These are phyloP conservation scores for Trypanosoma grayi DNA, from an alignment of 208 protist genomes.

Conservation along the genomic window DNA sequence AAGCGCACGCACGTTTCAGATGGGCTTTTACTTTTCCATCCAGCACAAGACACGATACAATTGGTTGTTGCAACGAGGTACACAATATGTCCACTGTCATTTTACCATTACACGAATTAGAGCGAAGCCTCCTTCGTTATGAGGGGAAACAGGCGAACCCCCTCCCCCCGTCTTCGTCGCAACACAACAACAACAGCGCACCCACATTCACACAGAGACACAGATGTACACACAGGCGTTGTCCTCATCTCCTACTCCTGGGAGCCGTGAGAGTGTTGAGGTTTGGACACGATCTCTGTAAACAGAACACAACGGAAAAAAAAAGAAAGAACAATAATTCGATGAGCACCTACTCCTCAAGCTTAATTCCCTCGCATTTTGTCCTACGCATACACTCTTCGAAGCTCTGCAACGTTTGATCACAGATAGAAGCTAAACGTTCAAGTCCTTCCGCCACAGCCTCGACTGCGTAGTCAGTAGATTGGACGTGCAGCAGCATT, in stretches of 20 bases:
- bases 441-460: constrained; percentile 76
- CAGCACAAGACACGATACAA: too few species aligned
- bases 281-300: too few species aligned
- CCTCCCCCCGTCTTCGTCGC: background rate
- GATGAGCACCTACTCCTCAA: constrained; percentile 1
- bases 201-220: too few species aligned
- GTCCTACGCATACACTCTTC: constrained; percentile 54
- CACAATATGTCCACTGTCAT: background rate
- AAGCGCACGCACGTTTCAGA: background rate
- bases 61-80: too few species aligned
- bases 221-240: too few species aligned
- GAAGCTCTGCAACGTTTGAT: constrained; percentile 73
- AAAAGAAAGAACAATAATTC: constrained; percentile 8
- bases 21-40: too few species aligned
- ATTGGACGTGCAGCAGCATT: constrained; percentile 91
- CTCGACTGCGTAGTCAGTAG: constrained; percentile 87
- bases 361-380: constrained; percentile 4
- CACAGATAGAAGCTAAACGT: constrained; percentile 76
- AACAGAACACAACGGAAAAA: constrained; percentile 12
- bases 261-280: too few species aligned
- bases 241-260: too few species aligned
- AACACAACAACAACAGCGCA: too few species aligned
- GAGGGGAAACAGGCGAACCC: background rate
- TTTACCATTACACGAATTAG: constrained; percentile 4
- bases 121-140: background rate